These are phyloP conservation scores for Aegilops speltoides DNA, from an alignment of 176 grass and related monocot genomes.

Conservation along the genomic window DNA sequence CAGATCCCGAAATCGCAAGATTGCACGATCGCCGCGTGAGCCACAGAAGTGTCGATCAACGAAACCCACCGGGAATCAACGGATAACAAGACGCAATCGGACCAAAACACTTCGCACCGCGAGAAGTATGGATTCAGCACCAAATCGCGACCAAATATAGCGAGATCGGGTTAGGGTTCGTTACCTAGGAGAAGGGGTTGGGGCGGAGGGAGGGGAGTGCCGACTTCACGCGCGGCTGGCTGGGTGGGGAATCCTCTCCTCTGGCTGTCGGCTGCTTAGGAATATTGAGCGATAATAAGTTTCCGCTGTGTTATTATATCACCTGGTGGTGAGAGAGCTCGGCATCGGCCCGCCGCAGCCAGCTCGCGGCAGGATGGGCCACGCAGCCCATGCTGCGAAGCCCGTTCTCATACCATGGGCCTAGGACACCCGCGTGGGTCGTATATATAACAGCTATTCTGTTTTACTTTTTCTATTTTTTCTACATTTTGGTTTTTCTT, in stretches of 20 bases:
- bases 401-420: too few relatives aligned
- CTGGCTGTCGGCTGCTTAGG: not conserved
- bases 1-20: slow-evolving; percentile 18
- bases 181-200: slow-evolving; percentile 15
- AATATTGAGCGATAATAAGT: not conserved
- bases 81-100: not conserved
- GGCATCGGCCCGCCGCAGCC: not conserved
- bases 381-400: not conserved
- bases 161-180: slow-evolving; percentile 24
- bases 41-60: not conserved
- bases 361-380: not conserved
- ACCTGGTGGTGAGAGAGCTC: not conserved
- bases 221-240: slow-evolving; percentile 12
- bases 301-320: not conserved
- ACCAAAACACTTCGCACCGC: not conserved
- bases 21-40: not conserved
- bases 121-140: not conserved
- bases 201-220: not conserved
- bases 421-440: too few relatives aligned
- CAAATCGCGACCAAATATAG: not conserved
- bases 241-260: slow-evolving; percentile 9
- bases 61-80: not conserved
- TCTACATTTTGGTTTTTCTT: too few relatives aligned
- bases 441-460: too few relatives aligned
- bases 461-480: too few relatives aligned